phyloP scores from a whole-genome alignment of 441 rosid genomes.

The Lepidium campestre region DNA sequence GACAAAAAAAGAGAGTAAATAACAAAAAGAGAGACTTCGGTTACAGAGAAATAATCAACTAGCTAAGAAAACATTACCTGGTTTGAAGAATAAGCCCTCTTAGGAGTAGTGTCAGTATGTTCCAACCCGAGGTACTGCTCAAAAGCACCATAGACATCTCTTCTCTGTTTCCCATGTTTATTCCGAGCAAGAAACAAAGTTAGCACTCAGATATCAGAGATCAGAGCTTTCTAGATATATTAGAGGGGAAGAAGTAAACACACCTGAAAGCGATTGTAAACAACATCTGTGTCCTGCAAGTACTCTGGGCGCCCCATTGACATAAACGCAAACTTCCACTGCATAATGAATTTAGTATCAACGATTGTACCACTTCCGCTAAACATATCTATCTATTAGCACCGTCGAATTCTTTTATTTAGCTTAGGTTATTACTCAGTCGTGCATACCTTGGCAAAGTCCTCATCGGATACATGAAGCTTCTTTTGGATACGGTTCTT shows the following conservation, averaged over 20 bases:
- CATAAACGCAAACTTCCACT: constrained; percentile 70
- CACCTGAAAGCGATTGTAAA: constrained; percentile 65
- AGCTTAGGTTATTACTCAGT: neutral
- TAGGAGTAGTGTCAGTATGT: constrained; percentile 56
- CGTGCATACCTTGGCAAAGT: constrained; percentile 50
- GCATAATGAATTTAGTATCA: neutral
- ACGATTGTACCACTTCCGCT: neutral
- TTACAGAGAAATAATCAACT: neutral
- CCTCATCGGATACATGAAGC: constrained; percentile 64
- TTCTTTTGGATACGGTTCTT: constrained; percentile 62
- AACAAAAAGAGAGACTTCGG: neutral
- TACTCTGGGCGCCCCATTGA: constrained; percentile 66
- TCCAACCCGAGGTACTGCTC: constrained; percentile 75
- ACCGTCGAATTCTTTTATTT: neutral
- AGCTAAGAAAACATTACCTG: constrained; percentile 34
- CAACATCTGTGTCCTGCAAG: constrained; percentile 55
- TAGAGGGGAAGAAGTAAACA: neutral
- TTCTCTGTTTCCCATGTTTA: constrained; percentile 36
- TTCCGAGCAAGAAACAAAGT: neutral
- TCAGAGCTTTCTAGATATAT: neutral
- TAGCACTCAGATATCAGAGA: neutral
- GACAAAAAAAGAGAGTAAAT: neutral
- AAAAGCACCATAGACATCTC: constrained; percentile 65
- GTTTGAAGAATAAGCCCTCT: constrained; percentile 50
- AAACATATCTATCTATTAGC: neutral